Percentiles rank a stretch among this genome's conserved stretches.
Evolutionary conservation across 2,329 filamentous ascomycete genomes (phyloP).

Genomic region (Aspergillus vadensis): DNA sequence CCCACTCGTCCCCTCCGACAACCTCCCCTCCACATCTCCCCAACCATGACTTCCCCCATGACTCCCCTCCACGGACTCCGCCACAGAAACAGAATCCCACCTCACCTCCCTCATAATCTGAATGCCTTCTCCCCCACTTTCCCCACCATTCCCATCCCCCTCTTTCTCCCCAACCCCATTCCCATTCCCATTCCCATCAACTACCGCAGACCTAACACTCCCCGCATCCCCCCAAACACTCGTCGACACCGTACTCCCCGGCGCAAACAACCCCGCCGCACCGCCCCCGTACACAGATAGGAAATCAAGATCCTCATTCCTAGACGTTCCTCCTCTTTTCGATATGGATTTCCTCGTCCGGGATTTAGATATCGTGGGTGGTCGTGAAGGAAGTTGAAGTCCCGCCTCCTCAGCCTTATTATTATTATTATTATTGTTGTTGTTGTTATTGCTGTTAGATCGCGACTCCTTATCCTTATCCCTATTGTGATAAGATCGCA

Average conservation of each 20-base stretch:
- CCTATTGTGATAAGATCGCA: slow-evolving; percentile 17
- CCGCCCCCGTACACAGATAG: not conserved
- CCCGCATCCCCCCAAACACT: no score
- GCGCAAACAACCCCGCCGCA: not conserved
- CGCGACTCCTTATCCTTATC: no score
- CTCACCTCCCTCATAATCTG: slow-evolving; percentile 32
- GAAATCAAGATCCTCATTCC: no score
- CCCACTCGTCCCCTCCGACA: not conserved
- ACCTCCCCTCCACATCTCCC: not conserved
- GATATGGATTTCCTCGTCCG: no score
- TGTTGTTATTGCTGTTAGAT: no score
- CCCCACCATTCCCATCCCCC: slow-evolving; percentile 13
- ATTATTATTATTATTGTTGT: no score
- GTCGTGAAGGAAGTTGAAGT: no score
- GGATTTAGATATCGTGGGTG: no score
- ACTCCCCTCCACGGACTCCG: not conserved
- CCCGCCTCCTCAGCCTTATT: no score
- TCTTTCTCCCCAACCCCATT: slow-evolving; percentile 9
- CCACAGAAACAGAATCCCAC: slow-evolving; percentile 24
- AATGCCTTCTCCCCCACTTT: slow-evolving; percentile 25
- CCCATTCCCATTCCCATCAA: not conserved
- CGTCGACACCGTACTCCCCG: no score
- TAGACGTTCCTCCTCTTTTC: no score
- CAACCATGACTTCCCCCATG: not conserved
- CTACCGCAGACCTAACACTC: no score